A percentile compares a stretch with the other conserved stretches of the same genome.
Evolutionary conservation across 2,329 filamentous ascomycete species (phyloP).

Genomic region (Daldinia eschscholtzii): DNA sequence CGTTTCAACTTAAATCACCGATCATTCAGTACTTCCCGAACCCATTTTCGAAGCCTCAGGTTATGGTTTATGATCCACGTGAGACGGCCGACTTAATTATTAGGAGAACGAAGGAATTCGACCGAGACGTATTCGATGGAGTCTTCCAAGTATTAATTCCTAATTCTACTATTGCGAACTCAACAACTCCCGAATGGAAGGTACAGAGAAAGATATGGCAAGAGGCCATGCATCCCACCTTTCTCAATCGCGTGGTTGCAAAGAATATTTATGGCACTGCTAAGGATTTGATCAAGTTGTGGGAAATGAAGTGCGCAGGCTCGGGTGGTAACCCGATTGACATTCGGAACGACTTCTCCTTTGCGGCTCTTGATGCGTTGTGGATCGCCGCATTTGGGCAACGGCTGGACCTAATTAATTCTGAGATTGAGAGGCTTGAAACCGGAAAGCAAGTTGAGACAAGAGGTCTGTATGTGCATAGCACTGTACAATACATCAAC

Average conservation of each 20-base stretch:
- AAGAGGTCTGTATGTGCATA: not conserved
- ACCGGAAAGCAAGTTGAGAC: not conserved
- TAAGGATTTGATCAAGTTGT: not conserved
- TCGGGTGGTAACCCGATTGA: not conserved
- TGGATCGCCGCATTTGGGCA: not conserved
- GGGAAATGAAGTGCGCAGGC: not conserved
- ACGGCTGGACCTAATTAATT: not conserved
- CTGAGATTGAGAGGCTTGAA: not conserved
- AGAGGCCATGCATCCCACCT: not conserved
- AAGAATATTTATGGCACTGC: not conserved
- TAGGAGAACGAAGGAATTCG: not conserved
- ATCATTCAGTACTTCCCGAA: not conserved
- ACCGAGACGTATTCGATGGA: not conserved
- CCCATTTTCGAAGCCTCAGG: not conserved
- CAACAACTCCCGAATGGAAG: not conserved
- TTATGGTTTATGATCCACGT: not conserved
- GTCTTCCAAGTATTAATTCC: not conserved
- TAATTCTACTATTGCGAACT: not conserved
- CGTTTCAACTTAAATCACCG: not conserved
- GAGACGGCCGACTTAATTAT: not conserved
- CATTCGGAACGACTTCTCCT: not conserved
- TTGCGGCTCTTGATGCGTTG: not conserved
- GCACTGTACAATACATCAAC: not conserved
- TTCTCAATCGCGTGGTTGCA: conserved; percentile 2
- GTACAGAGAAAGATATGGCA: not conserved